Evolutionary conservation across 2,329 filamentous ascomycete genomes (phyloP).

Genomic region (Apiospora hydei): DNA sequence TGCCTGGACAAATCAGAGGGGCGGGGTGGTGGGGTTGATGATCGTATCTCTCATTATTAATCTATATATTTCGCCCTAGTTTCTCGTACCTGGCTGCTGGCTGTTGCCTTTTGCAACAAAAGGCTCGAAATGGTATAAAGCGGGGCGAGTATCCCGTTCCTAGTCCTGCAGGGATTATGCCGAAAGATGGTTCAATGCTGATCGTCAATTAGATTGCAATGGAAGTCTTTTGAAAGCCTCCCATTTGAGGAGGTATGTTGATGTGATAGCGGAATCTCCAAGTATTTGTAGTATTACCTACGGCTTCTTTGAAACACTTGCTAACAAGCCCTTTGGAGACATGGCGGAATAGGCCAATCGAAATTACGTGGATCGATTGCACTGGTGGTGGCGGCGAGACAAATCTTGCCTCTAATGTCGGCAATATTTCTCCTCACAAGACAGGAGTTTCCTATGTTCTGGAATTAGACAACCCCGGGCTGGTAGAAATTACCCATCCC

Average conservation of each 20-base stretch:
- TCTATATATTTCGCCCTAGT: not conserved
- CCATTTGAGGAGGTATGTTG: not conserved
- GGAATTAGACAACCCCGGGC: not conserved
- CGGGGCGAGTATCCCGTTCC: conserved; percentile 9
- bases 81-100: conserved; percentile 8
- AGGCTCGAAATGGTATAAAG: not conserved
- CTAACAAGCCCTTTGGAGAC: not conserved
- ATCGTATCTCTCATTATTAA: conserved; percentile 5
- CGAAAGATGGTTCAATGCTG: conserved; percentile 1
- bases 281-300: not conserved
- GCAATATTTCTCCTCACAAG: not conserved
- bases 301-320: conserved; percentile 5
- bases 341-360: not conserved
- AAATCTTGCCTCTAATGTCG: conserved; percentile 6
- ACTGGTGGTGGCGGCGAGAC: not conserved
- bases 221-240: not conserved
- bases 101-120: not conserved
- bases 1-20: not conserved
- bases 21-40: conserved; percentile 17
- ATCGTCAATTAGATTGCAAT: conserved; percentile 5
- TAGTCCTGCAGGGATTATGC: conserved; percentile 10
- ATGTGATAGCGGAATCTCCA: not conserved
- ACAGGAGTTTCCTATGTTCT: not conserved
- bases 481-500: not conserved
- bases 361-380: not conserved